phyloP scores from a whole-genome alignment of 306 rosid genomes.

The Cicer pinnatifidum region DNA sequence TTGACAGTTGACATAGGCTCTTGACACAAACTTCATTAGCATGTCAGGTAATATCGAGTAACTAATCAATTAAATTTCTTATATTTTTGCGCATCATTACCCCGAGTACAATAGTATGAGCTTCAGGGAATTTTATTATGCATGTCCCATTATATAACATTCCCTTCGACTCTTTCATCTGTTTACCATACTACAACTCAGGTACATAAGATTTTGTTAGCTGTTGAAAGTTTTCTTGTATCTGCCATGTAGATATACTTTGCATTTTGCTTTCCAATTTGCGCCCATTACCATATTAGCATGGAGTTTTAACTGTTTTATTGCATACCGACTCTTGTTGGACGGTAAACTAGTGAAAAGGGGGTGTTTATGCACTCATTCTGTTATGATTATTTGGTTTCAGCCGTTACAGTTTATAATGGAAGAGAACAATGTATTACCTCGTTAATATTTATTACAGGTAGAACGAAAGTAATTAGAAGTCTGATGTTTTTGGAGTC shows the following conservation, averaged over 20 bases:
- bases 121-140: constrained; percentile 9
- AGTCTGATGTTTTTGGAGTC: constrained; percentile 2
- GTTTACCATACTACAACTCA: constrained; percentile 12
- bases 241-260: neutral
- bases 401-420: constrained; percentile 16
- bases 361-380: constrained; percentile 33
- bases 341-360: neutral
- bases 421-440: constrained; percentile 11
- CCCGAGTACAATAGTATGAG: neutral
- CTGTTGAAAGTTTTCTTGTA: no score
- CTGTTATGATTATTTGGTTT: constrained; percentile 9
- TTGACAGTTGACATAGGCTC: neutral
- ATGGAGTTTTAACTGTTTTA: neutral
- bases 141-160: constrained; percentile 1
- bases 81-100: constrained; percentile 1
- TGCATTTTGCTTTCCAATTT: neutral
- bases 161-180: neutral
- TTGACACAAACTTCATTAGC: constrained; percentile 28
- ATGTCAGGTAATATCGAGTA: constrained; percentile 16
- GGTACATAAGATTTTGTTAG: no score
- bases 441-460: constrained; percentile 12
- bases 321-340: no score
- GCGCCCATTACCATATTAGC: neutral
- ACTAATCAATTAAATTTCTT: neutral
- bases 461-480: constrained; percentile 1